Evolutionary conservation across 352 stramenopile genomes (phyloP).

Genomic region (Phytophthora pinifolia): DNA sequence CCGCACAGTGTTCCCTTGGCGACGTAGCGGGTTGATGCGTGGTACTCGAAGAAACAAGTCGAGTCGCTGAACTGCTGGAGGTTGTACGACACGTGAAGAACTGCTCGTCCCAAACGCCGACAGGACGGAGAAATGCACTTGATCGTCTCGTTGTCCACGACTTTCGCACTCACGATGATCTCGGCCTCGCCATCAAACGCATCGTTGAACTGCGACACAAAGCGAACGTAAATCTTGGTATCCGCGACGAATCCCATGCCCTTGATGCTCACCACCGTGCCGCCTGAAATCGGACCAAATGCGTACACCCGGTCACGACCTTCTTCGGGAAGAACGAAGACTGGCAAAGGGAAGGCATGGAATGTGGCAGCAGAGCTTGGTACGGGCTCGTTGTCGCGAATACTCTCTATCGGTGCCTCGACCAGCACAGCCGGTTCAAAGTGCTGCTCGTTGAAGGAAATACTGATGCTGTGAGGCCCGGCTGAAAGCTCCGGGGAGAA

Average conservation of each 20-base stretch:
- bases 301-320: conserved; percentile 40
- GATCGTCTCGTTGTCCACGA: conserved; percentile 58
- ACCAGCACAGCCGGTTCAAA: conserved; percentile 38
- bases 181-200: conserved; percentile 38
- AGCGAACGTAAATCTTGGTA: conserved; percentile 66
- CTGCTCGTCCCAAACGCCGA: conserved; percentile 34
- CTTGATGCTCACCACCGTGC: conserved; percentile 55
- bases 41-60: conserved; percentile 71
- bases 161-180: conserved; percentile 46
- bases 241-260: conserved; percentile 57
- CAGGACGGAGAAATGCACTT: conserved; percentile 45
- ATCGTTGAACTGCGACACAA: conserved; percentile 43
- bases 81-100: conserved; percentile 70
- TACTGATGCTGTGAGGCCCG: conserved; percentile 42
- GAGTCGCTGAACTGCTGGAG: conserved; percentile 71
- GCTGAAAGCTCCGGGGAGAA: conserved; percentile 52
- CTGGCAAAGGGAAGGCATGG: conserved; percentile 54
- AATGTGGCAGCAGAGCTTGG: conserved; percentile 35
- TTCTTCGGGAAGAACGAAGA: conserved; percentile 51
- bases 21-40: conserved; percentile 42
- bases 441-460: conserved; percentile 75
- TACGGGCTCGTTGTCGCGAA: not conserved
- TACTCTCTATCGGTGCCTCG: not conserved
- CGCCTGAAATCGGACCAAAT: conserved; percentile 49
- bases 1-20: conserved; percentile 54